phyloP scores from a whole-genome alignment of 176 grass and related monocot species.

The Bonia amplexicaulis region DNA sequence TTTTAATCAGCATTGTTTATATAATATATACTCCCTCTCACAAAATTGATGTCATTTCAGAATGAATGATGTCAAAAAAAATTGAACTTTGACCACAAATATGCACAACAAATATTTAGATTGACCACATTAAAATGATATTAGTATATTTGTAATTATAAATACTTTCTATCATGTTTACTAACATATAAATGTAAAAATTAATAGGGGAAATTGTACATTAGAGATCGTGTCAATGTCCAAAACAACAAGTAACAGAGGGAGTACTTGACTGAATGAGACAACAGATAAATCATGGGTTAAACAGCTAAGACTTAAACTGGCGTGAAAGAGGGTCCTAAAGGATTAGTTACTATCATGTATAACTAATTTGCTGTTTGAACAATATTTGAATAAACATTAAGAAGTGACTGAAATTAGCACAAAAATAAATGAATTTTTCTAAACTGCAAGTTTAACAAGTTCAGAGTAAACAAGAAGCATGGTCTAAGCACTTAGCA shows the following conservation, averaged over 20 bases:
- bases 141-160: neutral
- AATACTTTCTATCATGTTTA: neutral
- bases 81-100: neutral
- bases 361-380: neutral
- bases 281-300: constrained; percentile 2
- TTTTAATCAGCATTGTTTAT: neutral
- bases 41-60: neutral
- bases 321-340: constrained; percentile 1
- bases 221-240: neutral
- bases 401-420: neutral
- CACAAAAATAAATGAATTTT: neutral
- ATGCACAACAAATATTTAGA: neutral
- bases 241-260: neutral
- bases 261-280: neutral
- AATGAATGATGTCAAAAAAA: neutral
- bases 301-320: constrained; percentile 13
- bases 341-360: constrained; percentile 5
- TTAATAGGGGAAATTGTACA: neutral
- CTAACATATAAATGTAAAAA: constrained; percentile 3
- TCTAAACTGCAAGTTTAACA: neutral
- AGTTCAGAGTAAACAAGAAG: constrained; percentile 17
- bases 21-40: neutral
- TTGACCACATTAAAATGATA: constrained; percentile 14
- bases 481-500: neutral
- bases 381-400: neutral